Evolutionary conservation across 192 early-diverging fungal genomes (phyloP), one percentile per base, ranked within the genome.

Genomic region (Podila verticillata): DNA sequence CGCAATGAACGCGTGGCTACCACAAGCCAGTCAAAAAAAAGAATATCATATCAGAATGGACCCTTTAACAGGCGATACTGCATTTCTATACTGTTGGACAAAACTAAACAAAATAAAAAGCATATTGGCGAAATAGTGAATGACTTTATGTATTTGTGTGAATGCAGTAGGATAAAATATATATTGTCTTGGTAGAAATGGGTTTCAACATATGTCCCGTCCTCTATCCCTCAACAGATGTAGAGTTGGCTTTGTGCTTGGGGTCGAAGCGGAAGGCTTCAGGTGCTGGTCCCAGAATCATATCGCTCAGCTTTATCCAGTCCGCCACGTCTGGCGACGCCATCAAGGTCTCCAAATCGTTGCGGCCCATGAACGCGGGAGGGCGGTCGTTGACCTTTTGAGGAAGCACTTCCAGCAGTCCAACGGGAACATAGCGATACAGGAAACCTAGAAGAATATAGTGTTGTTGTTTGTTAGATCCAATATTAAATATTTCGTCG

Each of bases 321-420:
- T 98, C 97, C 17, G 79, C 66, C 5, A 88, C 88, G 56, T 88
- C 85, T 22, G 89, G 73, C 57, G 93, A 95, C 15, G 93, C 95
- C 95, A 99, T 93, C 71, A 99, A 83, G 3, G 97, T 99, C 84
- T 99, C 98, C 20, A 97, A 79, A 19, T 98, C 96, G 70, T 96
- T 90, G 32, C 98, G 84, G 10, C 98, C 98, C 19, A 85, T 73
- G 70, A 92, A 99, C 7, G 89, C 83, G 29, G 94, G 94, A 44
- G 97, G 95, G 22, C 98, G 87, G 22, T 97, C 92, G 72, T 97
- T 98, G 74, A 99, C 95, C 67, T 87, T 88, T 74, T 96, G 96
- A 57, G 98, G 98, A 26, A 96, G 82, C 0, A 93, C 92, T 70
- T 99, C 97, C n/a, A 99, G 82, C 12, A 99, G 57, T 20, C 96